Conservation (phyloP, 208 protist genomes). For the Kentomonas sorsogonicus region DNA sequence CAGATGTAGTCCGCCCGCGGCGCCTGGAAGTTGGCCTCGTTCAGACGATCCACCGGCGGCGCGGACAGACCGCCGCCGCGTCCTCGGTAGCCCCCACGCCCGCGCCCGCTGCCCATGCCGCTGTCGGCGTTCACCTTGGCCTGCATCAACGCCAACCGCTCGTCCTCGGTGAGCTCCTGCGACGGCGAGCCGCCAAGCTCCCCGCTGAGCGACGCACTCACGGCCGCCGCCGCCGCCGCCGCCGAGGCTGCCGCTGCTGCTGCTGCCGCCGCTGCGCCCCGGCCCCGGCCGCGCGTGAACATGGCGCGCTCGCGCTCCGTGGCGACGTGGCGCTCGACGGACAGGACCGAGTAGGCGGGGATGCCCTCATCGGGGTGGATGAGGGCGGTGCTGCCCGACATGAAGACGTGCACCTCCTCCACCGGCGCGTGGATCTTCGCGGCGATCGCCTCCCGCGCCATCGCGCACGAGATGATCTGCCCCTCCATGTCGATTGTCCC, state of each 20-base stretch:
- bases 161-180: slow-evolving; percentile 61
- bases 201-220: slow-evolving; percentile 3
- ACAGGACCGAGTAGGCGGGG: slow-evolving; percentile 65
- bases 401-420: slow-evolving; percentile 75
- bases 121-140: slow-evolving; percentile 67
- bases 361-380: slow-evolving; percentile 79
- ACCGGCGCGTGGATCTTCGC: slow-evolving; percentile 51
- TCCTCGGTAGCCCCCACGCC: slow-evolving; percentile 14
- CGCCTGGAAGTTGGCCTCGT: slow-evolving; percentile 53
- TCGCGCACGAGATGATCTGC: slow-evolving; percentile 55
- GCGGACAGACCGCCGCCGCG: slow-evolving; percentile 10
- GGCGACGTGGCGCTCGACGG: slow-evolving; percentile 66
- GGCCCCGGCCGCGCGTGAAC: not conserved
- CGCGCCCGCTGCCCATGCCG: slow-evolving; percentile 31
- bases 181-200: not conserved
- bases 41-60: slow-evolving; percentile 5
- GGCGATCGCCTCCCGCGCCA: slow-evolving; percentile 69
- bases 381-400: slow-evolving; percentile 54
- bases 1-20: slow-evolving; percentile 80
- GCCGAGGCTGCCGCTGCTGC: not conserved
- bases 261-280: not conserved
- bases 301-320: slow-evolving; percentile 14
- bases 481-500: slow-evolving; percentile 69
- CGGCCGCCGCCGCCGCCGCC: slow-evolving; percentile 2
- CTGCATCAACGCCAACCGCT: slow-evolving; percentile 73